These are phyloP conservation scores for Suhomyces yuchorum DNA, from an alignment of 1,139 yeast genomes.

Conservation along the genomic window DNA sequence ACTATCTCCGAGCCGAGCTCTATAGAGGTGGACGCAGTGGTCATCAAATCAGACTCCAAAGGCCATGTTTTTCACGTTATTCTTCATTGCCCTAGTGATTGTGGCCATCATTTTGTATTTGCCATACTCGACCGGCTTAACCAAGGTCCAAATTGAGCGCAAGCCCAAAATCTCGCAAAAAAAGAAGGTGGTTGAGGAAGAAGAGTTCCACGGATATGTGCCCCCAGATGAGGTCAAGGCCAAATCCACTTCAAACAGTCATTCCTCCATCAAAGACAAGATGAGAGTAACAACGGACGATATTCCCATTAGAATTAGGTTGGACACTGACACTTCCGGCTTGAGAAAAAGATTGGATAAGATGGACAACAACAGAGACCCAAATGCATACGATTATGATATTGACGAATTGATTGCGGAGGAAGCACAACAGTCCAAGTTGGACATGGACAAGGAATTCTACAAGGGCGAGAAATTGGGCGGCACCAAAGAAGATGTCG, in stretches of 20 bases:
- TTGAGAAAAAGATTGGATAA: conserved; percentile 19
- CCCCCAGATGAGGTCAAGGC: conserved; percentile 45
- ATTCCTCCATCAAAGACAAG: conserved; percentile 30
- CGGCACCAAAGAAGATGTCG: conserved; percentile 35
- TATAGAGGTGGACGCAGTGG: neutral
- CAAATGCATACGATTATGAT: conserved; percentile 50
- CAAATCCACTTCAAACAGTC: conserved; percentile 9
- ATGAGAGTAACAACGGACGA: conserved; percentile 41
- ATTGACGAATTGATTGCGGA: conserved; percentile 49
- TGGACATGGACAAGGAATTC: conserved; percentile 26
- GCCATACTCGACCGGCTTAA: conserved; percentile 44
- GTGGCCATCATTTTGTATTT: conserved; percentile 35
- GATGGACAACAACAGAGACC: conserved; percentile 28
- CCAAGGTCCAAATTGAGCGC: conserved; percentile 31
- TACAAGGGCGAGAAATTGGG: conserved; percentile 33
- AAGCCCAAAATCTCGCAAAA: conserved; percentile 14
- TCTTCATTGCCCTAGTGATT: conserved; percentile 29
- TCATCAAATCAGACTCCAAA: neutral
- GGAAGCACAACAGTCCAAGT: conserved; percentile 21
- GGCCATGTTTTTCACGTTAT: conserved; percentile 32
- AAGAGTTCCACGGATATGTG: conserved; percentile 31
- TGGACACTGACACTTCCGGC: conserved; percentile 19
- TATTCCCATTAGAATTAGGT: conserved; percentile 36
- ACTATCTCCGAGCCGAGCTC: neutral
- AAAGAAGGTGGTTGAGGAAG: conserved; percentile 5